Conservation (phyloP, 169 alveolate species). For the Cryptosporidium sp. region DNA sequence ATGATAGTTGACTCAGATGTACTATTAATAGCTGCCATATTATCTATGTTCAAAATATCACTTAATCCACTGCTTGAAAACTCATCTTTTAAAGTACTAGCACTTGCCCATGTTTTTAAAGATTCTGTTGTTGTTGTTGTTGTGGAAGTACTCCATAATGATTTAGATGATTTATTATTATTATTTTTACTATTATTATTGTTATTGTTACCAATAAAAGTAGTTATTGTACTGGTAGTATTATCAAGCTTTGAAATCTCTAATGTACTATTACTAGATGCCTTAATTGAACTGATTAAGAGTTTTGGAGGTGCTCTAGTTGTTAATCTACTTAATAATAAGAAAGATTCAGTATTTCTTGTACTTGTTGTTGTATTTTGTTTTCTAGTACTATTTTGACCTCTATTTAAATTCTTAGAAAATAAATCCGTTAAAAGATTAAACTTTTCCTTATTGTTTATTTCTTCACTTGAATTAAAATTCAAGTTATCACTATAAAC, state of each 20-base stretch:
- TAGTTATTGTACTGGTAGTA: slow-evolving; percentile 8
- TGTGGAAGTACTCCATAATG: neutral
- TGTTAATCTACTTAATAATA: slow-evolving; percentile 2
- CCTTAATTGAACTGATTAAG: neutral
- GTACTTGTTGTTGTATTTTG: neutral
- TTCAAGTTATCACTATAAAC: neutral
- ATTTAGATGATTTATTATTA: neutral
- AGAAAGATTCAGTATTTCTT: neutral
- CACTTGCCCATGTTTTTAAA: neutral
- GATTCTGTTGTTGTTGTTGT: neutral
- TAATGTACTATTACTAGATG: neutral
- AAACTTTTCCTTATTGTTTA: neutral
- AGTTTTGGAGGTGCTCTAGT: neutral
- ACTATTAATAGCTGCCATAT: neutral
- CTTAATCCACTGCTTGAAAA: neutral
- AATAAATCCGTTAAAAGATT: neutral
- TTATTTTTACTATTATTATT: neutral
- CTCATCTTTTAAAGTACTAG: neutral
- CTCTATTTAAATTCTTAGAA: neutral
- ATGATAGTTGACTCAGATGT: neutral
- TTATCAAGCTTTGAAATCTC: slow-evolving; percentile 2
- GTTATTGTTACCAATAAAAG: neutral
- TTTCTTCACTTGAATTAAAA: neutral
- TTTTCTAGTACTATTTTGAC: neutral
- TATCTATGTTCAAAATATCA: neutral